Conservation (phyloP, 2,329 filamentous ascomycete genomes). For the Xylaria sp. region DNA sequence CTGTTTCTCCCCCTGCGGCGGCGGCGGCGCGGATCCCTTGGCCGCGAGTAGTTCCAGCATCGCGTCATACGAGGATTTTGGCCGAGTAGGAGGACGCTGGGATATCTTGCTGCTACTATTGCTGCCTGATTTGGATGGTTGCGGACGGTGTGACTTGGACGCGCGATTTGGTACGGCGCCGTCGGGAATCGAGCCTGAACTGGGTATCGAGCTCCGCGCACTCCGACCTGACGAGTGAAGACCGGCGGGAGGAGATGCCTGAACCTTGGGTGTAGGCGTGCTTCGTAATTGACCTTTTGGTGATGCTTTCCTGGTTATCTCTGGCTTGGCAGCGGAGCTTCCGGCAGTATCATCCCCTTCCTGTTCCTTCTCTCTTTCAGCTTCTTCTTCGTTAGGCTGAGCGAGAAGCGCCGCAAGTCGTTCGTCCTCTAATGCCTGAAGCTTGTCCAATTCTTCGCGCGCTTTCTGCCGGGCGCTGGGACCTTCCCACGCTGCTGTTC, state of each 20-base stretch:
- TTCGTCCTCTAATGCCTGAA: constrained; percentile 41
- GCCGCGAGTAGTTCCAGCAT: constrained; percentile 39
- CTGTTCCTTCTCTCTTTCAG: constrained; percentile 1
- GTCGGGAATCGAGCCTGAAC: constrained; percentile 10
- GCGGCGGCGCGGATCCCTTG: constrained; percentile 15
- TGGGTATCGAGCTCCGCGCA: neutral
- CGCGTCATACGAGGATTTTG: constrained; percentile 37
- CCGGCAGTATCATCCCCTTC: neutral
- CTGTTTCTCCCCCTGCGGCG: constrained; percentile 12
- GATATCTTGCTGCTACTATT: neutral
- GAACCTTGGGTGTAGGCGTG: neutral
- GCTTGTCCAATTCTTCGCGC: constrained; percentile 39
- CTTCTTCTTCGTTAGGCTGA: constrained; percentile 25
- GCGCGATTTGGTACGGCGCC: neutral
- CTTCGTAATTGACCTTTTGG: neutral
- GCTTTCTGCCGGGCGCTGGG: constrained; percentile 38
- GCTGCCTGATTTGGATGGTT: neutral
- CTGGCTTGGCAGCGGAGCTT: neutral
- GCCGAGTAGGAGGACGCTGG: constrained; percentile 11
- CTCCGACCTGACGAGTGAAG: neutral
- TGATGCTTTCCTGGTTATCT: neutral
- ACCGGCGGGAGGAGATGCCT: neutral
- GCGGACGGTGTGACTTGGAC: neutral
- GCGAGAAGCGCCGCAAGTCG: constrained; percentile 34
- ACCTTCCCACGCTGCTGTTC: constrained; percentile 48